Percentiles rank a stretch among this genome's conserved stretches.
Conservation (phyloP, 805 yeast species). For the Kodamaea jinghongensis region DNA sequence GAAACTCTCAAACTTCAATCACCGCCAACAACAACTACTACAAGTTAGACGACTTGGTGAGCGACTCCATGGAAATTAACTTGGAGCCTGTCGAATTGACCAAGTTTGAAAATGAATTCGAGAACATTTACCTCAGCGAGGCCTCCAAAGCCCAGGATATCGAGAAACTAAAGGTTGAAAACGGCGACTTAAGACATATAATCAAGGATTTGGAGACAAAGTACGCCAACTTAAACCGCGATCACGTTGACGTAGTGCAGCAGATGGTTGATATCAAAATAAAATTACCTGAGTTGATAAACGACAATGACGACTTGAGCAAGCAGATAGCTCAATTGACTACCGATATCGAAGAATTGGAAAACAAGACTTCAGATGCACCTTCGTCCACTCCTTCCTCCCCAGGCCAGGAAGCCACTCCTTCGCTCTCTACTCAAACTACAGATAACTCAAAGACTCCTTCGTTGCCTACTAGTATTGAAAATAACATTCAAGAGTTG, state of each 20-base stretch:
- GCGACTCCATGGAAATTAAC: slow-evolving; percentile 71
- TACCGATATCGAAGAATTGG: slow-evolving; percentile 39
- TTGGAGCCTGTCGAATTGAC: slow-evolving; percentile 70
- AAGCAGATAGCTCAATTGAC: slow-evolving; percentile 37
- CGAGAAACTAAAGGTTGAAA: slow-evolving; percentile 55
- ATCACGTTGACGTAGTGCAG: slow-evolving; percentile 84
- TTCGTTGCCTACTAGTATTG: slow-evolving; percentile 35
- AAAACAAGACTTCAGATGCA: slow-evolving; percentile 26
- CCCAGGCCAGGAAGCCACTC: slow-evolving; percentile 5
- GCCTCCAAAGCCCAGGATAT: slow-evolving; percentile 62
- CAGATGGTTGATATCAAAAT: slow-evolving; percentile 81
- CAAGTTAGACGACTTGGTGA: slow-evolving; percentile 69
- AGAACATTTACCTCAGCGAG: slow-evolving; percentile 68
- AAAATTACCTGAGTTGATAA: slow-evolving; percentile 67
- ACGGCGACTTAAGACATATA: slow-evolving; percentile 70
- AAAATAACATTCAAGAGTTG: slow-evolving; percentile 33
- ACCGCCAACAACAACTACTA: slow-evolving; percentile 34
- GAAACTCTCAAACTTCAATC: slow-evolving; percentile 14
- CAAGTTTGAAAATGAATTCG: slow-evolving; percentile 71
- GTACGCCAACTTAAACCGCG: slow-evolving; percentile 67
- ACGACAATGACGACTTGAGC: slow-evolving; percentile 65
- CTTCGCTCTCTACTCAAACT: slow-evolving; percentile 3
- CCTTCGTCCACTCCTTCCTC: slow-evolving; percentile 9
- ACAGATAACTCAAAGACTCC: slow-evolving; percentile 3
- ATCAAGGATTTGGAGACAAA: slow-evolving; percentile 70